These are phyloP conservation scores for Pyrus betulifolia DNA, from an alignment of 306 rosid genomes.

Conservation along the genomic window DNA sequence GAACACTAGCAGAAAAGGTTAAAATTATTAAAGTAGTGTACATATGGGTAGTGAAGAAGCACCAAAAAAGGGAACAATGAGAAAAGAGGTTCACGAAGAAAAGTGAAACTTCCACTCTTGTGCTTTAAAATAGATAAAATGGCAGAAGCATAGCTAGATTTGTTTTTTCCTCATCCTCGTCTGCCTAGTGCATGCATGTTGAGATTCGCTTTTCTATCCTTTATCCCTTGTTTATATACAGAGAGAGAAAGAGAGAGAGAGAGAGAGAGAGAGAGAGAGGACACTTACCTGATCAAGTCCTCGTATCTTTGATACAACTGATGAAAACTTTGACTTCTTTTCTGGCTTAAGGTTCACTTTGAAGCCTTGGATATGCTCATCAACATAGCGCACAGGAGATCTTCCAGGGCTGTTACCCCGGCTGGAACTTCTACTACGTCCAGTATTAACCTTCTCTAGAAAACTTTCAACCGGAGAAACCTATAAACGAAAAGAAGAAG, in stretches of 20 bases:
- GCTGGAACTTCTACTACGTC: slow-evolving; percentile 88
- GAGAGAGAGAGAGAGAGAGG: not conserved
- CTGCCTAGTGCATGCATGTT: not conserved
- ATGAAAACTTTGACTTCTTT: slow-evolving; percentile 86
- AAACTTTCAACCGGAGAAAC: slow-evolving; percentile 82
- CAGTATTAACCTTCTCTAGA: slow-evolving; percentile 73
- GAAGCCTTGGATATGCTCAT: slow-evolving; percentile 82
- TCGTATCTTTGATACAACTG: slow-evolving; percentile 90
- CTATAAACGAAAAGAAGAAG: slow-evolving; percentile 36
- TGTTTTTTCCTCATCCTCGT: not conserved
- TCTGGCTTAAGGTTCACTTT: slow-evolving; percentile 85
- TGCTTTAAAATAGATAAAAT: not conserved
- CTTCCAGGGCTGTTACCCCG: slow-evolving; percentile 89
- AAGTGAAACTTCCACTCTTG: not conserved
- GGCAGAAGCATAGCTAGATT: not conserved
- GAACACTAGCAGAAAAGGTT: slow-evolving; percentile 2
- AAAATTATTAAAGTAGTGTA: not conserved
- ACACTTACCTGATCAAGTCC: slow-evolving; percentile 88
- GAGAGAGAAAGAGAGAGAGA: not conserved
- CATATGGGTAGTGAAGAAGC: not conserved
- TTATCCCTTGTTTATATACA: not conserved
- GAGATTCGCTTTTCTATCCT: not conserved
- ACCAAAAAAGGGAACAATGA: not conserved
- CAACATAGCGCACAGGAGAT: slow-evolving; percentile 69
- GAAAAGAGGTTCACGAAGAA: not conserved